Conservation (phyloP, 371 early-diverging fungal genomes). For the Mortierella sp. region DNA sequence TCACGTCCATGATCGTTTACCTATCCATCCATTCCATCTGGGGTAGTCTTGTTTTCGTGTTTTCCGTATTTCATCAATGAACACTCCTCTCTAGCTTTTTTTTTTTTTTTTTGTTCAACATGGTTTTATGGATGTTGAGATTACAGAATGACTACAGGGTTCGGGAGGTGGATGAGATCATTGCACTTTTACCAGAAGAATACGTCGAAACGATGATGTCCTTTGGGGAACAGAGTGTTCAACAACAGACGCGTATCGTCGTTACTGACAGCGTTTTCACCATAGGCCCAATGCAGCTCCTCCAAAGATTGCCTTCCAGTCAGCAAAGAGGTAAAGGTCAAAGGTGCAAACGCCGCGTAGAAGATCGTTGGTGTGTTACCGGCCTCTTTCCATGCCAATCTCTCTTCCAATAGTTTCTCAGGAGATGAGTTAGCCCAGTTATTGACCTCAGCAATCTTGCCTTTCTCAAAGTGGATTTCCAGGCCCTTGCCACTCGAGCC, state of each 20-base stretch:
- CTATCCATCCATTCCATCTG: too few relatives aligned
- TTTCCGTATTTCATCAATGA: neutral
- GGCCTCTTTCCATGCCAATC: constrained; percentile 11
- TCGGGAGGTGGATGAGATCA: too few relatives aligned
- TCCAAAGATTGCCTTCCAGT: constrained; percentile 14
- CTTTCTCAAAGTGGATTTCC: constrained; percentile 33
- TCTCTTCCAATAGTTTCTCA: constrained; percentile 13
- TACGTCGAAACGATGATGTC: constrained; percentile 19
- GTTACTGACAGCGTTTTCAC: constrained; percentile 13
- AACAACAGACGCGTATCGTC: constrained; percentile 13
- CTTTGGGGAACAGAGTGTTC: constrained; percentile 37
- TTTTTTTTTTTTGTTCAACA: too few relatives aligned
- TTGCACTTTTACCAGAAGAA: constrained; percentile 15
- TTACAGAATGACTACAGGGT: too few relatives aligned
- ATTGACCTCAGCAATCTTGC: constrained; percentile 20
- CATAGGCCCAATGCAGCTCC: constrained; percentile 16
- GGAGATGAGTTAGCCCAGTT: constrained; percentile 21
- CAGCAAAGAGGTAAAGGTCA: constrained; percentile 23
- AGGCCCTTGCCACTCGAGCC: constrained; percentile 29
- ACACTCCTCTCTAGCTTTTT: neutral
- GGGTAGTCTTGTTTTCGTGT: too few relatives aligned
- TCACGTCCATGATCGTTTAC: too few relatives aligned
- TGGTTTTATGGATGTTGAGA: too few relatives aligned
- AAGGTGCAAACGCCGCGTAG: constrained; percentile 12
- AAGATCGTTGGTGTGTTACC: constrained; percentile 6